phyloP scores from a whole-genome alignment of 2,329 filamentous ascomycete genomes.

The Orbilia quercus region DNA sequence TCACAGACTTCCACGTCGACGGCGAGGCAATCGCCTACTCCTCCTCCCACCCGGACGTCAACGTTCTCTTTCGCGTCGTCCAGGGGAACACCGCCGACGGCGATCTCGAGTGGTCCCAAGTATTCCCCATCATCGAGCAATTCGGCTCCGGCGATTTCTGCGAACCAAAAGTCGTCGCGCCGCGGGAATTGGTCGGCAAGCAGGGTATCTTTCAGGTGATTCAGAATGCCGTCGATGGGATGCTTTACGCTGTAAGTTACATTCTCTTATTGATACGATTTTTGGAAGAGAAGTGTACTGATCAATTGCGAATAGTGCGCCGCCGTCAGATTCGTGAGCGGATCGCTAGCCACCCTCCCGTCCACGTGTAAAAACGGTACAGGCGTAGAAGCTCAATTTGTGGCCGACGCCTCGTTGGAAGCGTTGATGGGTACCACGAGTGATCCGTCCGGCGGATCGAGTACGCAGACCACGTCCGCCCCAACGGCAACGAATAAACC shows the following conservation, averaged over 20 bases:
- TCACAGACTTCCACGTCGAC: constrained; percentile 63
- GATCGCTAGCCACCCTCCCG: constrained; percentile 22
- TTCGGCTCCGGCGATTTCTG: constrained; percentile 70
- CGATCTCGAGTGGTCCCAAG: constrained; percentile 67
- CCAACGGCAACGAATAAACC: constrained; percentile 31
- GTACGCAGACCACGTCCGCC: constrained; percentile 19
- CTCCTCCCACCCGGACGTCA: constrained; percentile 68
- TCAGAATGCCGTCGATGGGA: constrained; percentile 68
- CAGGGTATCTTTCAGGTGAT: constrained; percentile 70
- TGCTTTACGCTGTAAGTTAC: constrained; percentile 69
- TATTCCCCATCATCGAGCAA: constrained; percentile 69
- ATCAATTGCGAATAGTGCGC: constrained; percentile 36
- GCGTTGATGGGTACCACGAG: constrained; percentile 21
- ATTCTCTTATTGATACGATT: neutral
- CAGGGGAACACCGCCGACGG: constrained; percentile 66
- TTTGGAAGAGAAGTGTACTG: constrained; percentile 8
- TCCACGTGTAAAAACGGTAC: constrained; percentile 44
- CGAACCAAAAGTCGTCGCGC: constrained; percentile 66
- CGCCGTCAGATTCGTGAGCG: constrained; percentile 42
- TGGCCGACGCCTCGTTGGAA: constrained; percentile 19
- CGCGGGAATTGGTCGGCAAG: constrained; percentile 68
- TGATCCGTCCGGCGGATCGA: constrained; percentile 8
- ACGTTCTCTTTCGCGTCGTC: constrained; percentile 69
- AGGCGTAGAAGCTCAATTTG: constrained; percentile 32
- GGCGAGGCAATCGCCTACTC: constrained; percentile 68